Base-by-base conservation (phyloP, 192 early-diverging fungal genomes). In the Diversispora epigaea region DNA sequence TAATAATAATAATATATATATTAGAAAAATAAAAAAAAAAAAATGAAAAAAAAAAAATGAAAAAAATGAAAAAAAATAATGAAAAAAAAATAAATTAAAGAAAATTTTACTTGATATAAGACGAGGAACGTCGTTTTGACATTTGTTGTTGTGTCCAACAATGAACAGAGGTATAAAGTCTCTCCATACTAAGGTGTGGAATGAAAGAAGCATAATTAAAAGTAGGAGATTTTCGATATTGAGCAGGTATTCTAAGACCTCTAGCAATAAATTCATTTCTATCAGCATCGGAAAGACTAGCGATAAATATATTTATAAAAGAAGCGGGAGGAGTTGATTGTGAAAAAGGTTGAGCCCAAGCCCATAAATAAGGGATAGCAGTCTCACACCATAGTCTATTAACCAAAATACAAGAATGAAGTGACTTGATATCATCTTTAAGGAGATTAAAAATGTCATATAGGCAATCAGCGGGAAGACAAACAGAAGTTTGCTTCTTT, bases 351-450 rank as follows among this genome's bases (percentile, higher is more conserved):
- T 70, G 14, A 19, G 47, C 39, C 68, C 68, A 70, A 19, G 47
- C 39, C 68, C 68, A 70, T 39, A 70, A 70, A 52, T 52, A 70
- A 44, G 47, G 50, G 9, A 70, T 39, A 6, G 68, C 50, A 40
- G 32, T 70, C 43, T 70, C 68, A 25, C 68, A 70, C 68, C 68
- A 70, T 39, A 70, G 68, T 17, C 68, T 70, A 54, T 70, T 70
- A 56, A 70, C 68, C 15, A 70, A 22, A 55, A 70, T 41, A 55
- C 68, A 70, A 25, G 68, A 70, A 56, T 70, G 54, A 1, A 70
- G 50, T 5, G 68, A 44, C 9, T 70, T 52, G 17, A 21, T 52
- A 21, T 70, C 68, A 43, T 70, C 50, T 54, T 70, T 56, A 9
- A 70, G 25, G 17, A 55, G 50, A 21, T 19, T 39, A 56, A 70